Evolutionary conservation across 2,329 filamentous ascomycete genomes (phyloP), one percentile per base, ranked within the genome.

Genomic region (Trichoderma endophyticum): DNA sequence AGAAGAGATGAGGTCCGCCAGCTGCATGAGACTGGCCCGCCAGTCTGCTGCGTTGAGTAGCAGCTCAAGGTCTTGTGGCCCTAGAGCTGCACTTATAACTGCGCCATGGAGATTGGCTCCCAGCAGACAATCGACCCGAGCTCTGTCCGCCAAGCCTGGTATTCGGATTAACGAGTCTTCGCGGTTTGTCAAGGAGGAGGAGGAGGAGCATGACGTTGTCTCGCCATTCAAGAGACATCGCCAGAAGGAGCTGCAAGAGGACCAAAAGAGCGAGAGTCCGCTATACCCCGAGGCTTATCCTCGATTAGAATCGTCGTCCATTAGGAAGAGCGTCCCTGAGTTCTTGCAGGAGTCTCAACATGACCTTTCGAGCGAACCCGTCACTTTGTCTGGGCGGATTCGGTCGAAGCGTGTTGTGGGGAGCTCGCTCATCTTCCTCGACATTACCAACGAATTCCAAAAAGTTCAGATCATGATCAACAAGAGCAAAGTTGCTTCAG

Each of bases 341-440:
- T 83, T 83, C 59, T 71, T 81, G 28, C 76, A 80, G 61, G 75
- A 76, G 11, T 80, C 81, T 48, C 71, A 76, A 30, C 71, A 78
- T 60, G 72, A 73, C 51, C 65, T 75, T 36, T 73, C 76, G 67
- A 74, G 75, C 54, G 79, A 79, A 56, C 74, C 77, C 57, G 77
- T 83, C 63, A 79, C 75, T 24, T 72, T 83, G 36, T 78, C 77
- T 67, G 93, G 94, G 81, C 93, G 94, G 79, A 86, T 97, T 74
- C 86, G 87, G 77, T 90, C 90, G 61, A 88, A 92, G 78, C 92
- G 93, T 74, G 85, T 88, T 62, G 87, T 90, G 70, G 91, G 95
- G 75, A 91, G 89, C 76, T 93, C 92, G 82, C 89, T 99, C 76
- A 85, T 94, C 74, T 99, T 99, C 81, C 81, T 98, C 75, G 92